Conservation (phyloP, 176 grass and related monocot genomes). For the Avena atlantica region DNA sequence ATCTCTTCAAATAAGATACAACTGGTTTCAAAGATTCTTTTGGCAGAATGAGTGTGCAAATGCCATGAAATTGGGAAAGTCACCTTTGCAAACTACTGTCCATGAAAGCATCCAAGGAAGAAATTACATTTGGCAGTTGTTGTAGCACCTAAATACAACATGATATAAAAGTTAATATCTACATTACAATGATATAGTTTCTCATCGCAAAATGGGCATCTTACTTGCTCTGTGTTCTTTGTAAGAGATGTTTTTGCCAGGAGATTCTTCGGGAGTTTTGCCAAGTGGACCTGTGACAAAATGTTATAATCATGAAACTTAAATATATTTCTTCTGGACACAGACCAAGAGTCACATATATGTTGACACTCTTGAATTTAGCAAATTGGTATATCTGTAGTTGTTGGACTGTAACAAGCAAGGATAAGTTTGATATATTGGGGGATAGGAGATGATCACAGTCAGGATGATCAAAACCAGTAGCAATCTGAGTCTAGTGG, state of each 20-base stretch:
- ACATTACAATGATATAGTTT: neutral
- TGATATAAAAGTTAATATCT: conserved; percentile 6
- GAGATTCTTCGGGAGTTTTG: conserved; percentile 84
- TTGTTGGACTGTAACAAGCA: conserved; percentile 26
- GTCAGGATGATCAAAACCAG: neutral
- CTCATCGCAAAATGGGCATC: neutral
- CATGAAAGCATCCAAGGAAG: conserved; percentile 89
- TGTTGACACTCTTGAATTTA: neutral
- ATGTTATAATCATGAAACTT: neutral
- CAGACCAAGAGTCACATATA: conserved; percentile 4
- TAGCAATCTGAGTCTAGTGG: neutral
- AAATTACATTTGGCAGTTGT: conserved; percentile 80
- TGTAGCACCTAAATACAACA: conserved; percentile 52
- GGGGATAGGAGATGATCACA: neutral
- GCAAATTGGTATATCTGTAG: neutral
- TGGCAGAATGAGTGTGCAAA: conserved; percentile 8
- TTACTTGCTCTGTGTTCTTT: conserved; percentile 84
- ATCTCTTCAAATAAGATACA: conserved; percentile 2
- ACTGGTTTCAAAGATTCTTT: neutral
- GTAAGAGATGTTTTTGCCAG: conserved; percentile 72
- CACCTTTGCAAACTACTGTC: conserved; percentile 90
- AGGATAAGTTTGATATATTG: neutral
- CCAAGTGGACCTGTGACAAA: conserved; percentile 58
- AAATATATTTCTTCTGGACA: neutral
- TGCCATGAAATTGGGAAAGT: neutral